Evolutionary conservation across 2,329 filamentous ascomycete species (phyloP).

Genomic region (Clonostachys rosea): DNA sequence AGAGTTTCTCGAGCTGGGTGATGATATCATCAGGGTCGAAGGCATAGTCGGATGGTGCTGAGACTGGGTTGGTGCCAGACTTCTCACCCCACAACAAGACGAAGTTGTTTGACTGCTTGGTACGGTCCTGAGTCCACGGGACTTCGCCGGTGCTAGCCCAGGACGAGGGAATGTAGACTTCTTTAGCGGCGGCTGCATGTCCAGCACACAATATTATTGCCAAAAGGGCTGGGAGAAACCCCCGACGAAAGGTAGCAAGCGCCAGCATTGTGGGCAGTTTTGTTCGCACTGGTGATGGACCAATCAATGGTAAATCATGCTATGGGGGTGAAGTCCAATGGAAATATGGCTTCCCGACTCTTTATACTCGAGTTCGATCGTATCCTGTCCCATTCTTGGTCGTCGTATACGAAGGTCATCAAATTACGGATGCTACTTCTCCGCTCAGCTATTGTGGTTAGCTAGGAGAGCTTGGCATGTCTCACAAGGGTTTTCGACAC

Average conservation of each 20-base stretch:
- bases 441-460: too few species aligned
- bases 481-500: too few species aligned
- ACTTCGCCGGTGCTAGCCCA: slow-evolving; percentile 1
- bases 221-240: not conserved
- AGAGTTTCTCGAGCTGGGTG: slow-evolving; percentile 1
- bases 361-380: too few species aligned
- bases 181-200: not conserved
- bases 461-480: too few species aligned
- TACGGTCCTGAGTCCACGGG: not conserved
- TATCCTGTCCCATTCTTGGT: too few species aligned
- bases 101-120: slow-evolving; percentile 1
- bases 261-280: not conserved
- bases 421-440: too few species aligned
- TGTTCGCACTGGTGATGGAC: not conserved
- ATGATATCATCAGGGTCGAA: slow-evolving; percentile 1
- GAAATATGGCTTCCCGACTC: too few species aligned
- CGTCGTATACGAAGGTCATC: too few species aligned
- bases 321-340: too few species aligned
- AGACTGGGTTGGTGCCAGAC: slow-evolving; percentile 1
- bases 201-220: not conserved
- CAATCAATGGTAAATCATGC: too few species aligned
- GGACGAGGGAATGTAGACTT: not conserved
- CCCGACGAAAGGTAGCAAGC: not conserved
- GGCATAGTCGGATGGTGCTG: not conserved
- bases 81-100: slow-evolving; percentile 1